Evolutionary conservation across 2,329 filamentous ascomycete species (phyloP), one percentile per base, ranked within the genome.

Genomic region (Fusarium foetens): DNA sequence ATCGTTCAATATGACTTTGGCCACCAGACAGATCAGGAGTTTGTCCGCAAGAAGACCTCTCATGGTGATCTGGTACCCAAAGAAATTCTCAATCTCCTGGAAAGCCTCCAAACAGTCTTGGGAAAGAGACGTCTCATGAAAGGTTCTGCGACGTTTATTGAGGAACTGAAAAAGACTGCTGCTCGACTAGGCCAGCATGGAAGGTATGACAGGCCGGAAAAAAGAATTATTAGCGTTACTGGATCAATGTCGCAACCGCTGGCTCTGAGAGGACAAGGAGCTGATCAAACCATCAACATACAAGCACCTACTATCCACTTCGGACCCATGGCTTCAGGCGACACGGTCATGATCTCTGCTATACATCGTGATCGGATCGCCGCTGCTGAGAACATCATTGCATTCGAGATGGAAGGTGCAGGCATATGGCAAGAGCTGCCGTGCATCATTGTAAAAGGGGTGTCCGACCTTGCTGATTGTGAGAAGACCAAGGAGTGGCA

Each of bases 311-410:
- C n/a, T 6, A 14, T 65, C 11, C 60, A 66, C 17, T 31, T 31
- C 1, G 58, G 33, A 10, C 16, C 65, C 0, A 77, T 84, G 9
- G 83, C 76, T 3, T 83, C 82, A 1, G 81, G 77, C 4, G 78
- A 84, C 42, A 74, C 70, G 13, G 79, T 85, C 0, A 81, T 85
- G 66, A 83, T 80, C 51, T 79, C 78, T 19, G 79, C 78, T 9
- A 43, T 70, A 7, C 68, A 78, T 9, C 77, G 84, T 11, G 82
- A 85, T 53, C 25, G 53, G 1, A 68, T 83, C 25, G 75, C 78
- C 3, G 25, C 48, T 13, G 11, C 61, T 31, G 58, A 74, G 0
- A 33, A 52, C 1, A 54, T 77, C 1, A 72, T 81, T 11, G 78
- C 53, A 5, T 71, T 71, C 17, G 81, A 81, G 64, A 81, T 80